Evolutionary conservation across 73 alveolate species (phyloP), one percentile per base, ranked within the genome.

Genomic region (Symbiodinium natans): DNA sequence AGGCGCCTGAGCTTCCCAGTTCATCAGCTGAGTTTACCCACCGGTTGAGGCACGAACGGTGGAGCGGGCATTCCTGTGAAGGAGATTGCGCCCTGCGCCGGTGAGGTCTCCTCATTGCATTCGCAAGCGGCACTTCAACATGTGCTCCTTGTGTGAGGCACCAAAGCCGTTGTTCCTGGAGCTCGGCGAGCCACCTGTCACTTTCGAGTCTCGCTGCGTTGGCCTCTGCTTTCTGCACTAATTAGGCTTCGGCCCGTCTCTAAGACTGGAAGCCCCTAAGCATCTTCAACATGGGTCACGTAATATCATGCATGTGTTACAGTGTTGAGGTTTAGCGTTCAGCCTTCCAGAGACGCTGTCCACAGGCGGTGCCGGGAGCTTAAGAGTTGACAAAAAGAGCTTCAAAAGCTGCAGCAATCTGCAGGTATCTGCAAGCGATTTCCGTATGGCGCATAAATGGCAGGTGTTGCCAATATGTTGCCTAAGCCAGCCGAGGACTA

Each of bases 91-190:
- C 80, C 80, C 31, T 63, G 80, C 27, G 80, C 80, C 80, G 36
- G 80, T 36, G 80, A 63, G 80, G 80, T 36, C 38, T 3, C 6
- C 21, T 13, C 59, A 46, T 46, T 6, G 6, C 59, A 46, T 13
- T 13, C 59, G n/a, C n/a, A n/a, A n/a, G n/a, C n/a, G n/a, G n/a
- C n/a, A n/a, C n/a, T n/a, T n/a, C n/a, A n/a, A n/a, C n/a, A n/a
- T n/a, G n/a, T n/a, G n/a, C n/a, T n/a, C n/a, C n/a, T n/a, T n/a
- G n/a, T n/a, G 59, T 41, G 48, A 88, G 95, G 95, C 74, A 77
- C 86, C 95, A 39, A 88, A 36, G 71, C 95, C 95, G 56, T 63
- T 88, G 71, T 56, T 38, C 73, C 74, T 88, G 77, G 86, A 56
- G 46, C 41, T 88, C 33, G 95, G 86, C 31, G 95, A 74, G 86